Percentiles rank a stretch among this genome's conserved stretches.
phyloP scores from a whole-genome alignment of 2,329 filamentous ascomycete genomes.

The Fusarium papillatum region DNA sequence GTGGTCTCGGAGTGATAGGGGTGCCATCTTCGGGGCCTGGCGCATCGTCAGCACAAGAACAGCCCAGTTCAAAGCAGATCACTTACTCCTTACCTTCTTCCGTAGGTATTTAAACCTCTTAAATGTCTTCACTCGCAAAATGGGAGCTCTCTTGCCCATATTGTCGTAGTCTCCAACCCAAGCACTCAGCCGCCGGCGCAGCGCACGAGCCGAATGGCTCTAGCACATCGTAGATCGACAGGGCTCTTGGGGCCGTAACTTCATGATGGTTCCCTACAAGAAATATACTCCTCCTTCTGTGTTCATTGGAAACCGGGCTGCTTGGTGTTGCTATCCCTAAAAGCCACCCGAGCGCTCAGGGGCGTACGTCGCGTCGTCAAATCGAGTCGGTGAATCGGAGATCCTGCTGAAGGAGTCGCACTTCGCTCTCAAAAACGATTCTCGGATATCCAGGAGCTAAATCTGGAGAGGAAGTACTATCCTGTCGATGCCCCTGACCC shows the following conservation, averaged over 20 bases:
- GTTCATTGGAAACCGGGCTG: neutral
- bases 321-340: neutral
- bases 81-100: neutral
- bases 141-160: neutral
- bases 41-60: neutral
- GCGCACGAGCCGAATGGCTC: neutral
- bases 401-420: neutral
- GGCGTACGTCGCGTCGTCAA: neutral
- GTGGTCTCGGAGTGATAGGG: neutral
- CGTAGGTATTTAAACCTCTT: rapidly evolving
- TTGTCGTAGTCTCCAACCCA: neutral
- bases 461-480: neutral
- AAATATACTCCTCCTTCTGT: neutral
- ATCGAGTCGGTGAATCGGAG: neutral
- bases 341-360: neutral
- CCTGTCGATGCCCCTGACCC: neutral
- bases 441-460: neutral
- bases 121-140: neutral
- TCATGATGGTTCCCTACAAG: neutral
- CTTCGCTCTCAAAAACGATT: neutral
- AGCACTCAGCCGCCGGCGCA: neutral
- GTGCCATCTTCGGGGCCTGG: neutral
- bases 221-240: neutral
- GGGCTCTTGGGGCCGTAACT: neutral
- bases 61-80: neutral